These are phyloP conservation scores for Populus hybrid DNA, from an alignment of 441 rosid species.

Conservation along the genomic window DNA sequence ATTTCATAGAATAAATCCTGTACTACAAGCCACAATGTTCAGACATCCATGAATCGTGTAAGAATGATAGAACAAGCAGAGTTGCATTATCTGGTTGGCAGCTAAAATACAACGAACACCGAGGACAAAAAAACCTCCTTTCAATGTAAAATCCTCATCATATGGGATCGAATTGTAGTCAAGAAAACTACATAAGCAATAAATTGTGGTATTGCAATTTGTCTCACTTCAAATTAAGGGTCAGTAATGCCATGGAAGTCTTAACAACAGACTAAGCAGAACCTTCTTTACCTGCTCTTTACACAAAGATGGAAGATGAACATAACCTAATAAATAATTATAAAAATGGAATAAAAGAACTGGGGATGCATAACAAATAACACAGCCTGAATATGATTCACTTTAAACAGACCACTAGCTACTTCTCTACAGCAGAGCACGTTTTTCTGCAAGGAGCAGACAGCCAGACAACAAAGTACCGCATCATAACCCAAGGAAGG, in stretches of 20 bases:
- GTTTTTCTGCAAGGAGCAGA: conserved; percentile 44
- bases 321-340: conserved; percentile 18
- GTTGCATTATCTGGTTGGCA: too few species aligned
- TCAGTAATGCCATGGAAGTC: conserved; percentile 25
- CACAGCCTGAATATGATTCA: conserved; percentile 22
- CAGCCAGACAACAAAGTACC: conserved; percentile 8
- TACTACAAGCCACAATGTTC: neutral
- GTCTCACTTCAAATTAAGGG: conserved; percentile 20
- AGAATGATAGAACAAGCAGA: neutral
- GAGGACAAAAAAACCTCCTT: neutral
- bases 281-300: conserved; percentile 27
- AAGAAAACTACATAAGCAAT: neutral
- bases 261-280: conserved; percentile 25
- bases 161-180: neutral
- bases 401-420: conserved; percentile 32
- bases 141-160: neutral
- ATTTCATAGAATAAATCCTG: neutral
- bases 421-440: conserved; percentile 35
- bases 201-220: conserved; percentile 4
- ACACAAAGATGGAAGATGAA: conserved; percentile 14
- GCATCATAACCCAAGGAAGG: conserved; percentile 60
- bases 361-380: conserved; percentile 17
- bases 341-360: conserved; percentile 36
- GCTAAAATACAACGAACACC: neutral
- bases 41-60: neutral